These are phyloP conservation scores for Mercurialis annua DNA, from an alignment of 345 rosid species.

Conservation along the genomic window DNA sequence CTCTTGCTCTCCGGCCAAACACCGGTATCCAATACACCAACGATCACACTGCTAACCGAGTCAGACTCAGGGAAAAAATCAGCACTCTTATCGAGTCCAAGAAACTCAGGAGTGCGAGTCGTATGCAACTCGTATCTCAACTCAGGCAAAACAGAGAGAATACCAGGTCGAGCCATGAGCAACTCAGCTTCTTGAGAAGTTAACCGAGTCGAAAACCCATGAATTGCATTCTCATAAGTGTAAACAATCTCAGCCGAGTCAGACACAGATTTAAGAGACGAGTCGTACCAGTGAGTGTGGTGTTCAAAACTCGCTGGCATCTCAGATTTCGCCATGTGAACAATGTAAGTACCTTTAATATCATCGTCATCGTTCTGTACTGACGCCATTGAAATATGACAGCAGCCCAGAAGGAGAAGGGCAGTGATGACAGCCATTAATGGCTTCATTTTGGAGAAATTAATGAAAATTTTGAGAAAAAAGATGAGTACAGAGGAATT, in stretches of 20 bases:
- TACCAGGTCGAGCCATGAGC: conserved; percentile 42
- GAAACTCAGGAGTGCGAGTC: conserved; percentile 40
- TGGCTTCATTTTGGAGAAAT: conserved; percentile 15
- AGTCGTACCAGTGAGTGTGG: conserved; percentile 30
- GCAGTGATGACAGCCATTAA: conserved; percentile 3
- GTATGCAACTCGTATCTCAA: conserved; percentile 36
- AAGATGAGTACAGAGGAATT: no score
- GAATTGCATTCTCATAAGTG: conserved; percentile 25
- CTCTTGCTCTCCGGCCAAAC: conserved; percentile 44
- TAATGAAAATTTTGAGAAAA: neutral
- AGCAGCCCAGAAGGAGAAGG: conserved; percentile 34
- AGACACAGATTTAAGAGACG: conserved; percentile 30
- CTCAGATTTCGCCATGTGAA: conserved; percentile 75
- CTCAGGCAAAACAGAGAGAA: conserved; percentile 38
- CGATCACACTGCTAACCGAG: conserved; percentile 26
- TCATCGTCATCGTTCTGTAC: neutral
- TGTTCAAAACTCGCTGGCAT: conserved; percentile 61
- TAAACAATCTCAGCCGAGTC: conserved; percentile 24
- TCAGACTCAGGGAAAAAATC: conserved; percentile 29
- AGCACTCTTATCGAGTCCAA: conserved; percentile 30
- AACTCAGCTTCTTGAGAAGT: conserved; percentile 22
- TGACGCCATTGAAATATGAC: conserved; percentile 33
- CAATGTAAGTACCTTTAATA: conserved; percentile 61
- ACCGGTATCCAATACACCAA: conserved; percentile 40
- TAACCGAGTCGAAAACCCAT: conserved; percentile 27